Conservation (phyloP, 495 filamentous ascomycete genomes). For the Trichoderma parareesei region DNA sequence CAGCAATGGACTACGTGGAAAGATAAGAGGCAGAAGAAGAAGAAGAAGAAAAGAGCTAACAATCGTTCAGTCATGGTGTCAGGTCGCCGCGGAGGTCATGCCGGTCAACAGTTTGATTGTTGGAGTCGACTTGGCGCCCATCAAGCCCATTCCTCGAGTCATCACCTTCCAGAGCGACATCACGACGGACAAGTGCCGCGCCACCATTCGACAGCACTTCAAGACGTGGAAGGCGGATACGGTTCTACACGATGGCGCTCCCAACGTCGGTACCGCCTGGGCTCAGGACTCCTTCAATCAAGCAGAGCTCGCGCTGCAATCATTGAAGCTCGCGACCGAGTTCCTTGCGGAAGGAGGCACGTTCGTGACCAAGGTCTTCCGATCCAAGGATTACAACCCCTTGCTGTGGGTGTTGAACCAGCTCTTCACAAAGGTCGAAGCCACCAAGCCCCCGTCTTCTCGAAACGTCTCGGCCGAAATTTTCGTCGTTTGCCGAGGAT, state of each 20-base stretch:
- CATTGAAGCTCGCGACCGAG: conserved; percentile 87
- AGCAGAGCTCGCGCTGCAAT: conserved; percentile 86
- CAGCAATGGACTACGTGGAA: too few species aligned
- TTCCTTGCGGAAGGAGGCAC: conserved; percentile 85
- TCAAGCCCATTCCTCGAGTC: conserved; percentile 87
- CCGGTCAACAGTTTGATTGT: conserved; percentile 83
- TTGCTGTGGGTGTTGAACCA: conserved; percentile 98
- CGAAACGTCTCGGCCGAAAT: conserved; percentile 96
- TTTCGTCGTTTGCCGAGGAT: conserved; percentile 93
- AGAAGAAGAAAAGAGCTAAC: conserved; percentile 21
- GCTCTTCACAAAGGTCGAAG: conserved; percentile 87
- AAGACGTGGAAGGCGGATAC: conserved; percentile 97
- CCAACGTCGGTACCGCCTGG: conserved; percentile 97
- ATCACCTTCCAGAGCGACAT: conserved; percentile 98
- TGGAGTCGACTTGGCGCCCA: conserved; percentile 90
- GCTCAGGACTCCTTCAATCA: conserved; percentile 98
- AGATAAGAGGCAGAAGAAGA: too few species aligned
- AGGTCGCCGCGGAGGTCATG: conserved; percentile 95
- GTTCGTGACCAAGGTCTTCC: conserved; percentile 96
- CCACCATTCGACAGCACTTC: conserved; percentile 81
- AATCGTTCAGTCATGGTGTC: conserved; percentile 74
- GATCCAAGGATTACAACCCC: conserved; percentile 95
- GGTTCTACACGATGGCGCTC: conserved; percentile 96
- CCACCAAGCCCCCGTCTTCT: conserved; percentile 93
- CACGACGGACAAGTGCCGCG: conserved; percentile 90